Conservation (phyloP, 2,329 filamentous ascomycete species). For the Bipolaris bicolor region DNA sequence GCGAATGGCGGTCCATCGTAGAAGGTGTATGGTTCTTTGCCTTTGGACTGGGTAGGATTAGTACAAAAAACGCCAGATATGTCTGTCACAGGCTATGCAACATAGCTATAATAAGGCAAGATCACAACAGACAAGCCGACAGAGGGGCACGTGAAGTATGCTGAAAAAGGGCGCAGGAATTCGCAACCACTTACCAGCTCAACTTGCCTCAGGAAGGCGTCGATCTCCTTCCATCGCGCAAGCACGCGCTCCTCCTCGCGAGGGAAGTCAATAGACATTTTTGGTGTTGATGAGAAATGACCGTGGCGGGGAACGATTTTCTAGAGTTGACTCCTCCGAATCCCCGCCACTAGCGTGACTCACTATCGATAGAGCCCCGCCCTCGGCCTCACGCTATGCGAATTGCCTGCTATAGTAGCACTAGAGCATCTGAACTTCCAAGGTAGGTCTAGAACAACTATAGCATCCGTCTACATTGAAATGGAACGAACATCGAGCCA, state of each 20-base stretch:
- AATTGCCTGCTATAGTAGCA: background rate
- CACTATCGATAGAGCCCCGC: slow-evolving; percentile 33
- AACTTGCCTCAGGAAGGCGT: slow-evolving; percentile 87
- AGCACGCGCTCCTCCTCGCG: slow-evolving; percentile 88
- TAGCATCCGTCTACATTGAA: no score
- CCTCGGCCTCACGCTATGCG: background rate
- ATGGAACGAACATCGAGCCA: no score
- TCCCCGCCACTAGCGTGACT: slow-evolving; percentile 27
- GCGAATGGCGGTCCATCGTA: slow-evolving; percentile 72
- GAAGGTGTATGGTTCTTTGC: slow-evolving; percentile 86
- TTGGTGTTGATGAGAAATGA: slow-evolving; percentile 25
- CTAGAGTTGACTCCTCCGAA: slow-evolving; percentile 31
- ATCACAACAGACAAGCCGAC: background rate
- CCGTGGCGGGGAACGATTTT: slow-evolving; percentile 40
- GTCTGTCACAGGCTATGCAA: background rate
- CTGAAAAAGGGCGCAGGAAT: background rate
- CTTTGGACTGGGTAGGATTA: slow-evolving; percentile 62
- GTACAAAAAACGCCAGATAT: background rate
- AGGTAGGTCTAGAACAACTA: no score
- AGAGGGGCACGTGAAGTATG: background rate
- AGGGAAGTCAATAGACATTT: slow-evolving; percentile 89
- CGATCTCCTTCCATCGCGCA: slow-evolving; percentile 85
- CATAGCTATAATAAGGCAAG: background rate
- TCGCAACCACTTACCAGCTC: slow-evolving; percentile 62
- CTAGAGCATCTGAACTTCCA: no score